Evolutionary conservation across 2,329 filamentous ascomycete species (phyloP), one percentile per base, ranked within the genome.

Genomic region (Cordyceps javanica): DNA sequence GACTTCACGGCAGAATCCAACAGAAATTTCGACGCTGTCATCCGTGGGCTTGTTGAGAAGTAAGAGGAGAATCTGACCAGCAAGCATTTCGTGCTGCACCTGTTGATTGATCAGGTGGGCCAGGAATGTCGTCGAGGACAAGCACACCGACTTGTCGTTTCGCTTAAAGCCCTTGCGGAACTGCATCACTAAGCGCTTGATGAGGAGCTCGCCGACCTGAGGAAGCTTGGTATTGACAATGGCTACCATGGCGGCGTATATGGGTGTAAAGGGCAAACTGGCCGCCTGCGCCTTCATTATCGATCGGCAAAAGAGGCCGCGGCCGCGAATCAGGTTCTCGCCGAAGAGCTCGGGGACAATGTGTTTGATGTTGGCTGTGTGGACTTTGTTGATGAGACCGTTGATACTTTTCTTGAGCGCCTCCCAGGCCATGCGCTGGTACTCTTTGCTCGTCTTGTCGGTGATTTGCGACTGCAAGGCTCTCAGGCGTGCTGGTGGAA

Each of bases 281-380:
- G 93, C 91, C 14, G 93, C 91, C 75, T 99, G 94, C 0, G 94
- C 94, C 77, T 97, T 97, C 91, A 97, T 96, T 68, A 99, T 94
- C 65, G 90, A 93, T 62, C 94, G 84, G 74, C 93, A 97, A 72
- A 97, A 97, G 60, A 99, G 75, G 21, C 94, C 94, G 60, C 94
- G 83, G 7, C 94, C 94, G 59, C 94, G 87, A 41, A 99, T 81
- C 65, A 99, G 75, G 70, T 99, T 99, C 78, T 99, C 94, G 51
- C 86, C 85, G 73, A 99, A 99, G 46, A 99, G 80, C 75, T 99
- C 94, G 2, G 93, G 93, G 25, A 97, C 91, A 61, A 99, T 97
- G 69, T 89, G 83, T 74, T 99, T 97, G 81, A 99, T 97, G 72
- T 99, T 99, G 34, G 89, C 90, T 57, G 93, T 90, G 74, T 97